Evolutionary conservation across 805 yeast genomes (phyloP).

Genomic region (Candida nemodendra): DNA sequence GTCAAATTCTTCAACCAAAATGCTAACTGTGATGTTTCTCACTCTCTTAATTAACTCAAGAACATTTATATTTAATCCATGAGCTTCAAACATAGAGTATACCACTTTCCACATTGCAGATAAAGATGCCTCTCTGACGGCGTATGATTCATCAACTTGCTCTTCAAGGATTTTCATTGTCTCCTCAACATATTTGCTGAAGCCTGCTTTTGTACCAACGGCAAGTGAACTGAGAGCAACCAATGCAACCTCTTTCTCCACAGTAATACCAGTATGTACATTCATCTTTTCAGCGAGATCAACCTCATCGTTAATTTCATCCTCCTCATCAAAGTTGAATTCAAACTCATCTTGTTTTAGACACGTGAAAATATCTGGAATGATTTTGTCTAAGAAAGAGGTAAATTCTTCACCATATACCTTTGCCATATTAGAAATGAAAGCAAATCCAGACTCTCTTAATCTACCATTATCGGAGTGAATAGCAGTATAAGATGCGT

Average conservation of each 20-base stretch:
- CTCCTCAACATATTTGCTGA: conserved; percentile 73
- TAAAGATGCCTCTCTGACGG: conserved; percentile 86
- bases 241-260: conserved; percentile 94
- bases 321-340: conserved; percentile 56
- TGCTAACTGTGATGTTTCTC: conserved; percentile 60
- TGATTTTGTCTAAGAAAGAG: conserved; percentile 75
- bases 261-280: conserved; percentile 91
- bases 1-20: conserved; percentile 79
- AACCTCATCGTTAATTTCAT: conserved; percentile 51
- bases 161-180: conserved; percentile 62
- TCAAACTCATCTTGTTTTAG: conserved; percentile 85
- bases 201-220: conserved; percentile 76
- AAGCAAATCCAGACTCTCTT: conserved; percentile 93
- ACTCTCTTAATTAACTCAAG: conserved; percentile 61
- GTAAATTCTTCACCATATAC: conserved; percentile 91
- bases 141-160: conserved; percentile 83
- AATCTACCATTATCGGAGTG: conserved; percentile 77
- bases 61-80: conserved; percentile 56
- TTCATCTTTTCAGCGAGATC: conserved; percentile 70
- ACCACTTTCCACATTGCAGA: conserved; percentile 80
- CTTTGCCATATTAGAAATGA: conserved; percentile 90
- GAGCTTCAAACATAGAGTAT: conserved; percentile 60
- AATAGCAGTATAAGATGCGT: conserved; percentile 80
- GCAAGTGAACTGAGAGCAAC: conserved; percentile 89
- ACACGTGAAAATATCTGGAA: conserved; percentile 82